phyloP scores from a whole-genome alignment of 768 basidiomycete species.

The Agaricus sinodeliciosus region DNA sequence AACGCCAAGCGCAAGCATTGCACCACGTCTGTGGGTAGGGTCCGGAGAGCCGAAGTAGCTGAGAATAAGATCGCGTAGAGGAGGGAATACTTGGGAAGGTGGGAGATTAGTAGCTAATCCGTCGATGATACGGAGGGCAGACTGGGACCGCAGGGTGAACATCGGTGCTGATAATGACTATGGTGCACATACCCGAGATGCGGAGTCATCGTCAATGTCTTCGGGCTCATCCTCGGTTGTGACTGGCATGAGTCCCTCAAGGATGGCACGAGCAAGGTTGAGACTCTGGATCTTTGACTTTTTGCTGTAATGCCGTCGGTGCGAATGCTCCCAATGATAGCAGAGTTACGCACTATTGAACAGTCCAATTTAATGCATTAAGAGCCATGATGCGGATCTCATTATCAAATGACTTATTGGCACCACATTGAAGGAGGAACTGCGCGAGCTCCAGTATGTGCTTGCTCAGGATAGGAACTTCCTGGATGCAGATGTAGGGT shows the following conservation, averaged over 20 bases:
- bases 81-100: slow-evolving; percentile 92
- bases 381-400: slow-evolving; percentile 87
- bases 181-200: slow-evolving; percentile 63
- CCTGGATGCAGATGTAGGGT: slow-evolving; percentile 37
- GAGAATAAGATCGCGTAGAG: slow-evolving; percentile 75
- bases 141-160: slow-evolving; percentile 34
- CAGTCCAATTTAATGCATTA: slow-evolving; percentile 93
- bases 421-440: slow-evolving; percentile 83
- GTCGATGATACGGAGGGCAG: slow-evolving; percentile 92
- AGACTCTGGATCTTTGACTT: slow-evolving; percentile 90
- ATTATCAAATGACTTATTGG: slow-evolving; percentile 64
- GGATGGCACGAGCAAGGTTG: slow-evolving; percentile 75
- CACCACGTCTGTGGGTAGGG: slow-evolving; percentile 77
- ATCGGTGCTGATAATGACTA: background rate
- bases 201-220: slow-evolving; percentile 89
- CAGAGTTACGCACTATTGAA: slow-evolving; percentile 70
- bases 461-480: slow-evolving; percentile 88
- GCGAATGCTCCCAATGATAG: background rate
- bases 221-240: slow-evolving; percentile 91
- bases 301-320: slow-evolving; percentile 52
- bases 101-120: slow-evolving; percentile 88
- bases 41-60: slow-evolving; percentile 82
- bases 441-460: slow-evolving; percentile 82
- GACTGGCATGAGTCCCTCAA: slow-evolving; percentile 90
- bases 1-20: slow-evolving; percentile 93